These are phyloP conservation scores for Oryza nivara DNA, from an alignment of 176 grass and related monocot genomes.

Conservation along the genomic window DNA sequence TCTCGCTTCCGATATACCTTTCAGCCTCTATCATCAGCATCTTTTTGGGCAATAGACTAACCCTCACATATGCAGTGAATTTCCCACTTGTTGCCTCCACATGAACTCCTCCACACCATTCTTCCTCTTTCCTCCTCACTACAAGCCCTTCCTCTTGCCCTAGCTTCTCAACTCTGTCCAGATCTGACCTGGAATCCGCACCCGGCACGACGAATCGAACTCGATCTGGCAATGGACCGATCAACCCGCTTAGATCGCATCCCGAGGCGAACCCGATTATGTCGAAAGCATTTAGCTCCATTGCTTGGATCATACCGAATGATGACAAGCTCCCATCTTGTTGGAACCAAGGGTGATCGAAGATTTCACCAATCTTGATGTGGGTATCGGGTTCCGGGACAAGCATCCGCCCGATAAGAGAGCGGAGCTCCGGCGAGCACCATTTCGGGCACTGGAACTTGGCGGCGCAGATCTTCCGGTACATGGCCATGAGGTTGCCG, in stretches of 20 bases:
- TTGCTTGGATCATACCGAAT: not conserved
- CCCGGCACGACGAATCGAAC: conserved; percentile 3
- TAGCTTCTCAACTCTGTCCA: conserved; percentile 19
- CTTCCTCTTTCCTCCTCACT: conserved; percentile 18
- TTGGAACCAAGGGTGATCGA: conserved; percentile 44
- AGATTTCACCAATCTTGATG: conserved; percentile 37
- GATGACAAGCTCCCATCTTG: not conserved
- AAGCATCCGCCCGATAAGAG: conserved; percentile 31
- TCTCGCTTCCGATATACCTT: not conserved
- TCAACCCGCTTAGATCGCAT: conserved; percentile 47
- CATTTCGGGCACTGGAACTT: conserved; percentile 44
- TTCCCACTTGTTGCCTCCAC: not conserved
- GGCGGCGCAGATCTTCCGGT: conserved; percentile 46
- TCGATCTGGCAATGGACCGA: conserved; percentile 26
- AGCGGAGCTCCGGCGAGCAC: conserved; percentile 41
- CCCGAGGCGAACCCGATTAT: conserved; percentile 40
- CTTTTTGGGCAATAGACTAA: not conserved
- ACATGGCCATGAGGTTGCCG: conserved; percentile 52
- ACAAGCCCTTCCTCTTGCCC: not conserved
- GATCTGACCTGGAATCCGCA: not conserved
- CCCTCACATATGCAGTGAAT: not conserved
- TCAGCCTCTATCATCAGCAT: conserved; percentile 20
- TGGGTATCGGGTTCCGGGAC: conserved; percentile 22
- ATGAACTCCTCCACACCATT: not conserved
- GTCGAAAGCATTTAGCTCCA: conserved; percentile 50